phyloP scores from a whole-genome alignment of 305 asterid species.

The Fraxinus floribunda region DNA sequence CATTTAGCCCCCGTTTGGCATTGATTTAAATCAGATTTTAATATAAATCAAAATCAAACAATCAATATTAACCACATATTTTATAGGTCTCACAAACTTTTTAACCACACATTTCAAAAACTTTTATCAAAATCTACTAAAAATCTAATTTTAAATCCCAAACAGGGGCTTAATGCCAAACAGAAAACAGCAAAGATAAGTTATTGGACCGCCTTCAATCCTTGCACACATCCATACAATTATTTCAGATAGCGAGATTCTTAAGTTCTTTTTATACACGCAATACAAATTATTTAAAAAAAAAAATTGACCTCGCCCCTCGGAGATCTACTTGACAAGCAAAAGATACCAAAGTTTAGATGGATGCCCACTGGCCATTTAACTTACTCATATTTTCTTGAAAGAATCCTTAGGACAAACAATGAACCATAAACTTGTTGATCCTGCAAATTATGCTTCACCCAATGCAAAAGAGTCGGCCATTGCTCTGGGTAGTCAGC shows the following conservation, averaged over 20 bases:
- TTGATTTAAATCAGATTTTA: neutral
- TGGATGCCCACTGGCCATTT: neutral
- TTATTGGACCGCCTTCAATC: neutral
- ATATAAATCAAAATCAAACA: neutral
- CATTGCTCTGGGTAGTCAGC: slow-evolving; percentile 98
- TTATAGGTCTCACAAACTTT: too few relatives aligned
- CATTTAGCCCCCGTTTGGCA: neutral
- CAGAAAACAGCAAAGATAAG: neutral
- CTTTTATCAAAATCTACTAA: neutral
- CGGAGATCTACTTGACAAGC: neutral
- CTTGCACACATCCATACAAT: neutral
- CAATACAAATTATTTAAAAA: neutral
- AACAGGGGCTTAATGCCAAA: neutral
- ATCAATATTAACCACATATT: neutral
- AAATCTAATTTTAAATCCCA: too few relatives aligned
- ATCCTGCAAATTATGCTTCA: slow-evolving; percentile 80
- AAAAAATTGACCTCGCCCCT: neutral
- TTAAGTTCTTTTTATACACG: neutral
- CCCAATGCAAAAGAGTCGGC: slow-evolving; percentile 92
- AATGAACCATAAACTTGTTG: slow-evolving; percentile 95
- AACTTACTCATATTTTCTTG: slow-evolving; percentile 96
- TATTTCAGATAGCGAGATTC: neutral
- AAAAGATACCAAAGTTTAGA: neutral
- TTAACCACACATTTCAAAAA: neutral
- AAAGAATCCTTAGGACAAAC: slow-evolving; percentile 83